Evolutionary conservation across 2,329 filamentous ascomycete genomes (phyloP).

Genomic region (Trichoderma aggressivum): DNA sequence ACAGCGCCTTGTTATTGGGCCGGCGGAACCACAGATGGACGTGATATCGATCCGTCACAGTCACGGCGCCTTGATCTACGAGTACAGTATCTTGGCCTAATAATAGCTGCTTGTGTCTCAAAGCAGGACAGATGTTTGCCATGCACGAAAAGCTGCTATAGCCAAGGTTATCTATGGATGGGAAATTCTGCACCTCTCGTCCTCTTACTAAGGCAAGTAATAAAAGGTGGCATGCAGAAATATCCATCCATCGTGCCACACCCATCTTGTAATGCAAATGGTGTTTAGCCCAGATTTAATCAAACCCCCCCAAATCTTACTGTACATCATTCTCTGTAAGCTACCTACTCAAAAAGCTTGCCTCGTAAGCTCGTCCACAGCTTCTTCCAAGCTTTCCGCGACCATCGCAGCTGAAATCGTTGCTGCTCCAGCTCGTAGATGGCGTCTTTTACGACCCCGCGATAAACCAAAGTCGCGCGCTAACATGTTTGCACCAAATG

Average conservation of each 20-base stretch:
- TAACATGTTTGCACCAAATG: not conserved
- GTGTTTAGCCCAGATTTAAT: not conserved
- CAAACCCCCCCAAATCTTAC: not conserved
- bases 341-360: not conserved
- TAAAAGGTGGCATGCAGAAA: not conserved
- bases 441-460: slow-evolving; percentile 6
- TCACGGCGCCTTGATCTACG: not conserved
- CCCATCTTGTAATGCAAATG: not conserved
- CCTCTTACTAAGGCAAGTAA: not conserved
- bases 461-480: not conserved
- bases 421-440: not conserved
- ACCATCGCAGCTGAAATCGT: not conserved
- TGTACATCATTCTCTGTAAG: not conserved
- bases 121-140: not conserved
- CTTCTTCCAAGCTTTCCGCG: not conserved
- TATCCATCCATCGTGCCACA: not conserved
- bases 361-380: not conserved
- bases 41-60: not conserved
- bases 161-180: too few relatives aligned
- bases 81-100: too few relatives aligned
- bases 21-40: not conserved
- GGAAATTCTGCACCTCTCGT: not conserved
- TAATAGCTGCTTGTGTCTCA: not conserved
- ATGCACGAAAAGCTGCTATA: not conserved
- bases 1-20: not conserved